A percentile compares a stretch with the other conserved stretches of the same genome.
phyloP scores from a whole-genome alignment of 2,329 filamentous ascomycete species.

The Nothopassalora personata region DNA sequence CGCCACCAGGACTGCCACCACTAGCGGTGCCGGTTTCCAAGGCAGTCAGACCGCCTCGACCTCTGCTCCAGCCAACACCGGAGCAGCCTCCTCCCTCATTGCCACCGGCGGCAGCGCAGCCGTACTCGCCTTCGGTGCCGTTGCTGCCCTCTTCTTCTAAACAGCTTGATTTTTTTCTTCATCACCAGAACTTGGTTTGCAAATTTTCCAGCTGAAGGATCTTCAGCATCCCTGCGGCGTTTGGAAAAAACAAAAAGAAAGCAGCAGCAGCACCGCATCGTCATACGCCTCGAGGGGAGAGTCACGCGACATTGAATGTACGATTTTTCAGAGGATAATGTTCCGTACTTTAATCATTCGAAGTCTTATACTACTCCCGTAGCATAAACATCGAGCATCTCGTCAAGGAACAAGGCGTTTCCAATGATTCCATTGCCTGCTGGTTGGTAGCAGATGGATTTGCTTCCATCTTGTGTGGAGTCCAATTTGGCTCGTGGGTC shows the following conservation, averaged over 20 bases:
- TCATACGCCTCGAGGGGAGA: neutral
- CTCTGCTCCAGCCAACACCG: conserved; percentile 8
- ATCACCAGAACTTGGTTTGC: neutral
- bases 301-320: neutral
- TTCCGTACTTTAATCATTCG: neutral
- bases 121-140: conserved; percentile 38
- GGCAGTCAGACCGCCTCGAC: conserved; percentile 6
- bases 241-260: neutral
- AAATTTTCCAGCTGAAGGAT: neutral
- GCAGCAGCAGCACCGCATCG: neutral
- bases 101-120: conserved; percentile 33
- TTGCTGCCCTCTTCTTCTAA: conserved; percentile 33
- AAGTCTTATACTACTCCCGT: neutral
- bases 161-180: neutral
- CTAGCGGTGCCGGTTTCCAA: conserved; percentile 15
- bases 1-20: conserved; percentile 1
- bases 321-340: neutral
- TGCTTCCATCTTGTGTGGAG: neutral
- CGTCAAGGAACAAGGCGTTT: too few species aligned
- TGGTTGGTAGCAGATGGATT: neutral
- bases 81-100: conserved; percentile 13
- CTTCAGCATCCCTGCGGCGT: neutral
- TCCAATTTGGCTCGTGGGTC: neutral
- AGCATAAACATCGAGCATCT: neutral
- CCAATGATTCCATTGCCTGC: neutral